Evolutionary conservation across 2,329 filamentous ascomycete species (phyloP).

Genomic region (Stromatinia cepivora): DNA sequence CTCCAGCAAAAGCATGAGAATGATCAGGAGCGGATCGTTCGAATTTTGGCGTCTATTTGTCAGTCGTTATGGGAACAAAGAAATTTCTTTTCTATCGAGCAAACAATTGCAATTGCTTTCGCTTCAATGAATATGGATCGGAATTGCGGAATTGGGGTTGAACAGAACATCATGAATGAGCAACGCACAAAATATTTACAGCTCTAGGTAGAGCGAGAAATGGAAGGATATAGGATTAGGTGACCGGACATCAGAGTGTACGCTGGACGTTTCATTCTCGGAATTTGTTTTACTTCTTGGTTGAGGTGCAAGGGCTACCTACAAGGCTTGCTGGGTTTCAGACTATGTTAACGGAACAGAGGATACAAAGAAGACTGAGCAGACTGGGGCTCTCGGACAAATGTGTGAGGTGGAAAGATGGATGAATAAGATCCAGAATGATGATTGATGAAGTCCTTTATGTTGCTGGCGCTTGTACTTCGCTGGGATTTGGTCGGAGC

Average conservation of each 20-base stretch:
- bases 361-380: background rate
- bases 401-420: background rate
- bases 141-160: background rate
- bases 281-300: conserved; percentile 12
- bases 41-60: background rate
- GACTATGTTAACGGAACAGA: background rate
- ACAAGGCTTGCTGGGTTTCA: background rate
- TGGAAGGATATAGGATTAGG: conserved; percentile 2
- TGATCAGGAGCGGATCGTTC: background rate
- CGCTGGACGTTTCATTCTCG: conserved; percentile 35
- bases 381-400: conserved; percentile 11
- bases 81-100: conserved; percentile 4
- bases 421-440: conserved; percentile 1
- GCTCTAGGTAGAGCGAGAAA: conserved; percentile 8
- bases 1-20: conserved; percentile 6
- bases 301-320: background rate
- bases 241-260: conserved; percentile 26
- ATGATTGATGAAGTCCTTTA: conserved; percentile 16
- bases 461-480: conserved; percentile 19
- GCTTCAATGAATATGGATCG: conserved; percentile 1
- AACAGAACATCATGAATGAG: background rate
- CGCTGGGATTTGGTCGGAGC: background rate
- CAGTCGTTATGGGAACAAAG: conserved; percentile 1
- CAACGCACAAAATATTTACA: background rate
- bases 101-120: background rate